phyloP scores from a whole-genome alignment of 129 eudicot species.

The Kitagawia praeruptora region DNA sequence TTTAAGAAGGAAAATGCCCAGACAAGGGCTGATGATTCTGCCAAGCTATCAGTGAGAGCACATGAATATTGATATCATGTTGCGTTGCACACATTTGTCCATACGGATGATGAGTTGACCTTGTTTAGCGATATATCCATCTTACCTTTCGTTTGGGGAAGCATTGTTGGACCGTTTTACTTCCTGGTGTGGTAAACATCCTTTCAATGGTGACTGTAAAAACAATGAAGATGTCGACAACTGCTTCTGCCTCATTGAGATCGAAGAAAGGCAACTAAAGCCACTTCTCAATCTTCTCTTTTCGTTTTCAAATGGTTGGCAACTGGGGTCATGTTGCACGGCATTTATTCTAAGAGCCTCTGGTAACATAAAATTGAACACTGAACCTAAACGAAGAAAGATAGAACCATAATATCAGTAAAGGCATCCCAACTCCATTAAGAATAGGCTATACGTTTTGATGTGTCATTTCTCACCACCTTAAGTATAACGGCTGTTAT shows the following conservation, averaged over 20 bases:
- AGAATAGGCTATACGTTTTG: neutral
- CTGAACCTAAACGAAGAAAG: slow-evolving; percentile 37
- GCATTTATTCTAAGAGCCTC: slow-evolving; percentile 63
- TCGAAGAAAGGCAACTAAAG: slow-evolving; percentile 63
- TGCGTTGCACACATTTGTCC: neutral
- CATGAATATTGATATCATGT: neutral
- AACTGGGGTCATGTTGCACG: slow-evolving; percentile 45
- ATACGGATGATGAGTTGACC: neutral
- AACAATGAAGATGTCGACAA: slow-evolving; percentile 62
- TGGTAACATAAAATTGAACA: slow-evolving; percentile 64
- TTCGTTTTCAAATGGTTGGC: slow-evolving; percentile 38
- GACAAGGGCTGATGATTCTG: neutral
- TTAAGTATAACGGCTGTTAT: neutral
- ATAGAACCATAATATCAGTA: neutral
- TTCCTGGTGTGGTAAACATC: slow-evolving; percentile 67
- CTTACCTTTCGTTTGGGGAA: slow-evolving; percentile 28
- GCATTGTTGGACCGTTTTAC: slow-evolving; percentile 36
- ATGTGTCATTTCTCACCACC: neutral
- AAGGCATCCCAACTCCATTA: neutral
- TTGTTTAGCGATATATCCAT: neutral
- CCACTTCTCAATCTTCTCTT: slow-evolving; percentile 62
- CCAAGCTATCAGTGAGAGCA: neutral
- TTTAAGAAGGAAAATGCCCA: neutral
- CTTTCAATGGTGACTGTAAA: slow-evolving; percentile 71
- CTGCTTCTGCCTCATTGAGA: slow-evolving; percentile 63